A percentile compares a stretch with the other conserved stretches of the same genome.
Evolutionary conservation across 805 yeast species (phyloP).

Genomic region (Debaryomyces tyrocola): DNA sequence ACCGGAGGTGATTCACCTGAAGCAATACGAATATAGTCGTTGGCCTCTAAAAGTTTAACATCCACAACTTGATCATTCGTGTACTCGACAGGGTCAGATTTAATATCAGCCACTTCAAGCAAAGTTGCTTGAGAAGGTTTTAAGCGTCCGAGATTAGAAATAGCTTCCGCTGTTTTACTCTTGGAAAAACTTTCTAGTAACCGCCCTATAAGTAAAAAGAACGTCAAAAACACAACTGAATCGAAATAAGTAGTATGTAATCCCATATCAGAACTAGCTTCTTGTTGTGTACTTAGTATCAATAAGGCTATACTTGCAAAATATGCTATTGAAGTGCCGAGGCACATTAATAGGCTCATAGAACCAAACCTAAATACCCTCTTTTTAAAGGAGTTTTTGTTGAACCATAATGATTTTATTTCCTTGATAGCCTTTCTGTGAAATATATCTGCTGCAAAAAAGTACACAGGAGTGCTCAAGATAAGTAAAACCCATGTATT

Average conservation of each 20-base stretch:
- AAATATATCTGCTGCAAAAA: constrained; percentile 72
- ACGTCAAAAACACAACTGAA: constrained; percentile 73
- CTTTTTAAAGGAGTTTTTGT: constrained; percentile 52
- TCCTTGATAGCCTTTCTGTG: constrained; percentile 68
- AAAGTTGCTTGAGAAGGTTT: constrained; percentile 52
- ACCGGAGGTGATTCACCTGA: constrained; percentile 63
- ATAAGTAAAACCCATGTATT: constrained; percentile 66
- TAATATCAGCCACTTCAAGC: constrained; percentile 18
- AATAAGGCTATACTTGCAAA: constrained; percentile 63
- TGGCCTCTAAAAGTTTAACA: constrained; percentile 49
- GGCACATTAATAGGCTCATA: constrained; percentile 69
- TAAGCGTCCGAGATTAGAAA: constrained; percentile 51
- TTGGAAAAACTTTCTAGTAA: constrained; percentile 67
- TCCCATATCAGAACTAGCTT: constrained; percentile 30
- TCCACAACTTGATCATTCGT: constrained; percentile 33
- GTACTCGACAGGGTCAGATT: constrained; percentile 12
- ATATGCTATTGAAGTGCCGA: constrained; percentile 74
- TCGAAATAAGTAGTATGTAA: constrained; percentile 71
- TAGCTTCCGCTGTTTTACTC: constrained; percentile 64
- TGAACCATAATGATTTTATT: constrained; percentile 54
- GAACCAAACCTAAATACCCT: constrained; percentile 72
- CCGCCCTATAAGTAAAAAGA: constrained; percentile 71
- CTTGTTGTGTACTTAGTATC: constrained; percentile 41
- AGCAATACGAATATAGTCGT: constrained; percentile 47
- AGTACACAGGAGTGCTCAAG: constrained; percentile 70